Base-by-base conservation (phyloP, 192 early-diverging fungal species). In the Backusella sp. region DNA sequence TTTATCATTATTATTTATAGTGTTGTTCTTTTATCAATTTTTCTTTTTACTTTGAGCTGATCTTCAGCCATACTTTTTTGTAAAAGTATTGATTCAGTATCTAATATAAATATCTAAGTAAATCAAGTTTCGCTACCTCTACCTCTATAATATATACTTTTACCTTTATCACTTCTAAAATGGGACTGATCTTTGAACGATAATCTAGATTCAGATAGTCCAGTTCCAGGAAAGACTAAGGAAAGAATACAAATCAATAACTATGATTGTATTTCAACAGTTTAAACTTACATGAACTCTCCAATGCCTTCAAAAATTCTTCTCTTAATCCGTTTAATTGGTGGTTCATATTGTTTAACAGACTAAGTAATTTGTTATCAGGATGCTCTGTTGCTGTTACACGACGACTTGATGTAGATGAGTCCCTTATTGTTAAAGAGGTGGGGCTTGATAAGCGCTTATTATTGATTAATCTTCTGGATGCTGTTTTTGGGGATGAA, bases 291-390 rank as follows among this genome's bases (percentile, higher is more conserved):
- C 84, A 88, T 32, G 73, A 81, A 34, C 82, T 81, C 37, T 85
- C 81, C 17, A 88, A 56, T 34, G 80, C 77, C 14, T 76, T 65
- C 9, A 84, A 72, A 26, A 88, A 87, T 26, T 88, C 86, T 9
- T 73, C 35, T 32, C 77, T 76, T 71, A 88, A 79, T 1, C 77
- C 75, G 36, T 88, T 85, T 52, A 88, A 74, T 44, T 88, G 83
- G 0, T 79, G 72, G 36, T 75, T 81, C 80, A 85, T 86, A 14
- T 75, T 80, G 52, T 73, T 73, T 2, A 80, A 65, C 4, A 73
- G 23, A 28, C 34, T 46, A 26, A 80, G 19, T 32, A 80, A 5
- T 12, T 72, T 73, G 4, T 80, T 52, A 14, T 65, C 71, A 8
- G 72, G 32, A 14, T 21, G 17, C 6, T 77, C 76, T 15, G 23